Conservation (phyloP, 1,284 basidiomycete genomes). For the Mycosarcoma maydis region DNA sequence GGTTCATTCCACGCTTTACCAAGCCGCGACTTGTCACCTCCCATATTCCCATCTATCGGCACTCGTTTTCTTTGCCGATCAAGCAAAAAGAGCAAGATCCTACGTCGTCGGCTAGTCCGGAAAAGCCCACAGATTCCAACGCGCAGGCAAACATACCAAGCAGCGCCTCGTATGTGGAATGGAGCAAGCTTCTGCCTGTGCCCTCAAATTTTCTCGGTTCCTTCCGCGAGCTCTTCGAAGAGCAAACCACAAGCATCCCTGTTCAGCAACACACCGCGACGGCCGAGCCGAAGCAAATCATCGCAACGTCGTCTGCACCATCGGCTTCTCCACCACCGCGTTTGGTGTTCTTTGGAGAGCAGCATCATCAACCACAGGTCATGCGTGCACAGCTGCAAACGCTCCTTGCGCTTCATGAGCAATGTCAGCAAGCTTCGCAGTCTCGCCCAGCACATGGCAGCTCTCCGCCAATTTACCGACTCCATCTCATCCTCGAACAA, state of each 20-base stretch:
- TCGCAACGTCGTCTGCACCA: background rate
- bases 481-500: slow-evolving; percentile 56
- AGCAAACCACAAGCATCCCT: background rate
- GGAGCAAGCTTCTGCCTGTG: slow-evolving; percentile 31
- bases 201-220: slow-evolving; percentile 34
- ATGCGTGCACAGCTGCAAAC: slow-evolving; percentile 52
- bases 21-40: slow-evolving; percentile 28
- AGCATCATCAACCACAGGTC: slow-evolving; percentile 58
- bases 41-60: slow-evolving; percentile 38
- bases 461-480: slow-evolving; percentile 16
- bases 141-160: background rate
- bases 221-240: slow-evolving; percentile 17
- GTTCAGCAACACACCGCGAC: background rate
- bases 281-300: background rate
- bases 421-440: slow-evolving; percentile 12
- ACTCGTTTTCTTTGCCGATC: slow-evolving; percentile 29
- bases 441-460: background rate
- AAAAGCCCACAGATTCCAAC: background rate
- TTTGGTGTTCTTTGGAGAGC: slow-evolving; percentile 56
- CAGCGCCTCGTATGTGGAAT: slow-evolving; percentile 30
- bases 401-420: slow-evolving; percentile 31
- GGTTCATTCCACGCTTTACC: slow-evolving; percentile 34
- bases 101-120: background rate
- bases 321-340: slow-evolving; percentile 27
- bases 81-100: background rate